Percentiles rank a stretch among this genome's conserved stretches.
Evolutionary conservation across 2,329 filamentous ascomycete genomes (phyloP).

Genomic region (Pseudopyricularia cyperi): DNA sequence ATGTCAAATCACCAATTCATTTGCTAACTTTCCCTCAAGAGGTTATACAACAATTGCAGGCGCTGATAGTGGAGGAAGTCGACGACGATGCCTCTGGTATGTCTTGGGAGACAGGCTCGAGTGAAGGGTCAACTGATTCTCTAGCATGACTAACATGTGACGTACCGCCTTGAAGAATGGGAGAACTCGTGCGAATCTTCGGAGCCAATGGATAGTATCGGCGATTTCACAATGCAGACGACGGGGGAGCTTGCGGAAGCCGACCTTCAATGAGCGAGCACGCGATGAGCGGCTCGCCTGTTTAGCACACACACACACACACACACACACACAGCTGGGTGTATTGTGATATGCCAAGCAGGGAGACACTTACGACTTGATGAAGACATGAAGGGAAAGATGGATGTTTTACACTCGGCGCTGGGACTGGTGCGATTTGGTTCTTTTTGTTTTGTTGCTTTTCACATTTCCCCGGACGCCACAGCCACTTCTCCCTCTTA

Average conservation of each 20-base stretch:
- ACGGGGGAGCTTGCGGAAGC: slow-evolving; percentile 22
- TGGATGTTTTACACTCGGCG: background rate
- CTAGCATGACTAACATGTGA: slow-evolving; percentile 19
- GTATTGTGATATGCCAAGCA: background rate
- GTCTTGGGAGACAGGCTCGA: slow-evolving; percentile 14
- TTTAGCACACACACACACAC: too few species aligned
- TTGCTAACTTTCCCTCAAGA: slow-evolving; percentile 11
- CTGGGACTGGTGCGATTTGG: background rate
- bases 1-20: too few species aligned
- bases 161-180: slow-evolving; percentile 29
- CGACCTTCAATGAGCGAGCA: slow-evolving; percentile 6
- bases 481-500: too few species aligned
- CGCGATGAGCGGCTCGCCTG: background rate
- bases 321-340: background rate
- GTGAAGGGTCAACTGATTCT: background rate
- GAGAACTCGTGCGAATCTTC: slow-evolving; percentile 41
- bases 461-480: background rate
- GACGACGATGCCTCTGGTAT: slow-evolving; percentile 48
- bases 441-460: background rate
- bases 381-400: slow-evolving; percentile 2
- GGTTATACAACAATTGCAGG: slow-evolving; percentile 34
- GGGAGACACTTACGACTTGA: slow-evolving; percentile 1
- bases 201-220: slow-evolving; percentile 37
- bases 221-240: slow-evolving; percentile 29
- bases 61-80: slow-evolving; percentile 41